Conservation (phyloP, 1,139 yeast species). For the Petasospora fabianii region DNA sequence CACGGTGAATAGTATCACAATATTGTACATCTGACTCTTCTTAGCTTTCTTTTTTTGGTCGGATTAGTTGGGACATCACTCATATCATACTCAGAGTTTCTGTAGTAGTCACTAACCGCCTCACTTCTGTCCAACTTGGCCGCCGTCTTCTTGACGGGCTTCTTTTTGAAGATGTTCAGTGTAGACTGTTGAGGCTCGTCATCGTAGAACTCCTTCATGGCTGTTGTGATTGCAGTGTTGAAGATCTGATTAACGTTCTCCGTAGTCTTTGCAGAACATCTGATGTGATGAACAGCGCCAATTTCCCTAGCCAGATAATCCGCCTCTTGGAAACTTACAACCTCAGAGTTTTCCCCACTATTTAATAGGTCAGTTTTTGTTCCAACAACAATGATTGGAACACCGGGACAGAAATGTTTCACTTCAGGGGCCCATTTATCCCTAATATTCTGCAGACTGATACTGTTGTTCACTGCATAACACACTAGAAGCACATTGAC, state of each 20-base stretch:
- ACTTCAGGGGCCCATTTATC: constrained; percentile 91
- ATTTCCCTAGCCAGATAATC: constrained; percentile 58
- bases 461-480: constrained; percentile 62
- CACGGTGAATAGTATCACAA: constrained; percentile 1
- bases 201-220: constrained; percentile 14
- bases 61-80: constrained; percentile 7
- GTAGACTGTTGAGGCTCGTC: constrained; percentile 3
- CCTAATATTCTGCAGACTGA: constrained; percentile 66
- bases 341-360: constrained; percentile 11
- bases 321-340: constrained; percentile 41
- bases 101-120: constrained; percentile 11
- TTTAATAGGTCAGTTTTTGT: constrained; percentile 57
- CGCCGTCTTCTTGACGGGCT: constrained; percentile 3
- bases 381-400: constrained; percentile 76
- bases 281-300: constrained; percentile 74
- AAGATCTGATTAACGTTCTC: constrained; percentile 67
- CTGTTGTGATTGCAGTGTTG: constrained; percentile 36
- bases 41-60: constrained; percentile 3
- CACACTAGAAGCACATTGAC: constrained; percentile 74
- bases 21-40: constrained; percentile 8
- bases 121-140: constrained; percentile 3
- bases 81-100: constrained; percentile 13
- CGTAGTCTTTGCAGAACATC: constrained; percentile 74
- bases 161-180: constrained; percentile 11
- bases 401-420: constrained; percentile 73